phyloP scores from a whole-genome alignment of 768 basidiomycete genomes.

The Strobilomyces echinocephalus region DNA sequence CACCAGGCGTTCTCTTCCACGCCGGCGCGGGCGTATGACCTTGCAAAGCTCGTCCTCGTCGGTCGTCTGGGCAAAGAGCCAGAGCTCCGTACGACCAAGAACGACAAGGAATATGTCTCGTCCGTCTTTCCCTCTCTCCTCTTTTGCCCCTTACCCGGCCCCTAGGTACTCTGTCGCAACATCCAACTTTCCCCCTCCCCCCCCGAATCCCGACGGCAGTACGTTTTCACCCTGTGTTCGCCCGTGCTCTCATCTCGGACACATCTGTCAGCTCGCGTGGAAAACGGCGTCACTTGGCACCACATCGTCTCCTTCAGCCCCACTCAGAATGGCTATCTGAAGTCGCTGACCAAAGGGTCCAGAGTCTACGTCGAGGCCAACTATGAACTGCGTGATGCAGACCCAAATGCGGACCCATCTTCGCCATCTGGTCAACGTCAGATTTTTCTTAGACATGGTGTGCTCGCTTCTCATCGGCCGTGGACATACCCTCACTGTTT shows the following conservation, averaged over 20 bases:
- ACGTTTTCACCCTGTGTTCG: slow-evolving; percentile 20
- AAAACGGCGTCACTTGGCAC: slow-evolving; percentile 66
- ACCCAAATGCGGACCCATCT: slow-evolving; percentile 56
- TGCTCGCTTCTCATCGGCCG: slow-evolving; percentile 9
- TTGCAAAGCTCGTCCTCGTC: slow-evolving; percentile 74
- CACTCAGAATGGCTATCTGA: slow-evolving; percentile 56
- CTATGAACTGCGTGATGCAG: slow-evolving; percentile 73
- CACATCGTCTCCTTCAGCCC: slow-evolving; percentile 70
- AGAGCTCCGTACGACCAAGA: slow-evolving; percentile 61
- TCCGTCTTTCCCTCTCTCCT: slow-evolving; percentile 33
- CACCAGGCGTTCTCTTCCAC: slow-evolving; percentile 63
- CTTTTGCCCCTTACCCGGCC: background rate
- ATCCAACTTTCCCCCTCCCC: slow-evolving; percentile 52
- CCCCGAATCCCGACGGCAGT: slow-evolving; percentile 60
- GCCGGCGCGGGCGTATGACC: slow-evolving; percentile 48
- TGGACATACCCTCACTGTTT: slow-evolving; percentile 4
- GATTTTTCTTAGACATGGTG: slow-evolving; percentile 79
- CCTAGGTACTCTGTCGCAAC: slow-evolving; percentile 77
- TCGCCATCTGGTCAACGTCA: slow-evolving; percentile 73
- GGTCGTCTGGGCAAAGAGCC: slow-evolving; percentile 72
- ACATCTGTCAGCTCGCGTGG: slow-evolving; percentile 43
- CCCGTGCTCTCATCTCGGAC: background rate
- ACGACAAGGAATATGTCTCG: slow-evolving; percentile 75
- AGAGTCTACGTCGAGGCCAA: slow-evolving; percentile 78
- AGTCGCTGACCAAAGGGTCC: slow-evolving; percentile 60